Conservation (phyloP, 2,329 filamentous ascomycete genomes). For the Aspergillus awamori region DNA sequence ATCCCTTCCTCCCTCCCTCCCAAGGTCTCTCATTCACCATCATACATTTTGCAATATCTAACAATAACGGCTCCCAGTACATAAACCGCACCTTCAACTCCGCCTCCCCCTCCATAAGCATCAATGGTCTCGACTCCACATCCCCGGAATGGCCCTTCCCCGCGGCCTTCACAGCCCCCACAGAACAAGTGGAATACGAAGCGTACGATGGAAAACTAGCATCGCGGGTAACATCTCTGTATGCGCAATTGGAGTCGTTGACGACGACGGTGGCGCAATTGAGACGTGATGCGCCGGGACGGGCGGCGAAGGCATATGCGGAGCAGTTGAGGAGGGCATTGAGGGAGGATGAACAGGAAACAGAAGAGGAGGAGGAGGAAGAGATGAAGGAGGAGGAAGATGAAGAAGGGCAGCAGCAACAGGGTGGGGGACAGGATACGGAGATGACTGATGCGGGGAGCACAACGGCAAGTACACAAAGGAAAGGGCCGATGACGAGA, state of each 20-base stretch:
- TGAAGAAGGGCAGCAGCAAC: background rate
- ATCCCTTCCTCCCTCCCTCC: background rate
- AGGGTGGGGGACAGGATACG: constrained; percentile 17
- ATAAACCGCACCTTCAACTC: constrained; percentile 49
- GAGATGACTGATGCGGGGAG: constrained; percentile 23
- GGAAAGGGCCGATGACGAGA: background rate
- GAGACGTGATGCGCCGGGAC: constrained; percentile 47
- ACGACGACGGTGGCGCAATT: constrained; percentile 52
- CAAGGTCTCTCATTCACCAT: no score
- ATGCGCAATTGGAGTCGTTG: constrained; percentile 51
- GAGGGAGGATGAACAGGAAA: constrained; percentile 46
- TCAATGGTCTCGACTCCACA: constrained; percentile 51
- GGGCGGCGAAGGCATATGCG: constrained; percentile 45
- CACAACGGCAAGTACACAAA: no score
- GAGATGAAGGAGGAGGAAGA: constrained; percentile 18
- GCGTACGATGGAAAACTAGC: constrained; percentile 49
- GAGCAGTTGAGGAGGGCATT: constrained; percentile 39
- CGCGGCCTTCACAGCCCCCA: constrained; percentile 37
- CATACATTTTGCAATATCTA: constrained; percentile 7
- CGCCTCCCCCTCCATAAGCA: constrained; percentile 49
- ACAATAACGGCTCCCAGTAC: constrained; percentile 34
- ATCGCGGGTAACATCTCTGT: constrained; percentile 46
- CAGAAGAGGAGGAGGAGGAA: constrained; percentile 45
- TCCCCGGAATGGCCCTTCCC: constrained; percentile 36
- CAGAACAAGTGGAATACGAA: constrained; percentile 52